Evolutionary conservation across 176 grass and related monocot species (phyloP), one percentile per base, ranked within the genome.

Genomic region (bread wheat (Triticum aestivum)): DNA sequence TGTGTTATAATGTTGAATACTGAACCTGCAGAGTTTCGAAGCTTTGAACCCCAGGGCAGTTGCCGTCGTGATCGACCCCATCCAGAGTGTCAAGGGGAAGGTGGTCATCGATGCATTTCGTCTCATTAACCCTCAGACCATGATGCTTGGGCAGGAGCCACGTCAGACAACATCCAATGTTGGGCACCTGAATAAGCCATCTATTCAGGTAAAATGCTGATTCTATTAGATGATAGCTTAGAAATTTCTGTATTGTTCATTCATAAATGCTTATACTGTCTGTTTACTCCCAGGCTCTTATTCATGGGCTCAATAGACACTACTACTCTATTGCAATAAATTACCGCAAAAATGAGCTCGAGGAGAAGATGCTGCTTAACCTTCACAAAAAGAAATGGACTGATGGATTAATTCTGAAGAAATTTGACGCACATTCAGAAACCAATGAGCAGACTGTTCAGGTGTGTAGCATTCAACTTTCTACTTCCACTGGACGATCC

Each of bases 341-440:
- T 89, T 99, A 99, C 72, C 85, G 97, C 20, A 99, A 99, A 82
- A 99, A 99, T 83, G 97, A 99, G 66, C 93, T 99, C 2, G 97
- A 99, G 80, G 97, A 99, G 52, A 99, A 99, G 62, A 99, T 99
- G 97, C 75, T 98, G 37, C 54, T 96, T 49, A 98, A 98, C 71
- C 80, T 98, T 71, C 96, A 98, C 83, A 98, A 98, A 86, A 98
- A 98, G 96, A 96, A 96, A 77, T 98, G 96, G 96, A 98, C 96
- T 2, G 93, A 98, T 89, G 96, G 96, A 3, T 88, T 98, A 69
- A 93, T 94, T 56, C 76, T 98, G 75, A 88, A 88, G 69, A 84
- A 85, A 59, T 99, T 99, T 27, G 97, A 99, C 13, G 71, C 78
- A 5, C 97, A 99, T 78, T 96, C 97, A 2, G 96, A 99, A 81